Conservation (phyloP, 2,329 filamentous ascomycete genomes). For the Pestalotiopsis sp. region DNA sequence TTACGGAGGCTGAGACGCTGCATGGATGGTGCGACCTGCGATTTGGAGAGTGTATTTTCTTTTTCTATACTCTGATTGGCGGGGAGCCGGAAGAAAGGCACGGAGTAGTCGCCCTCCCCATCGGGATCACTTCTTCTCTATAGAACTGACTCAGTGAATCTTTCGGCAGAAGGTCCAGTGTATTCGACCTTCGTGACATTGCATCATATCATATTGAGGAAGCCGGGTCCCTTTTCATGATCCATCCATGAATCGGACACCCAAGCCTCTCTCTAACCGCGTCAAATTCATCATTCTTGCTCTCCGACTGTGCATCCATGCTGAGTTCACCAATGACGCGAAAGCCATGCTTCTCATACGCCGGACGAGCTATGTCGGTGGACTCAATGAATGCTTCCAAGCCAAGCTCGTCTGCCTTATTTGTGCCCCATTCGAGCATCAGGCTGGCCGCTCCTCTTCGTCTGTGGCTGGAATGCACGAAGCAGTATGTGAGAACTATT, state of each 20-base stretch:
- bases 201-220: too few relatives aligned
- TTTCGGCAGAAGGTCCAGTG: too few relatives aligned
- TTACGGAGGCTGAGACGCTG: not conserved
- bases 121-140: too few relatives aligned
- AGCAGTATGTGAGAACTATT: conserved; percentile 11
- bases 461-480: conserved; percentile 18
- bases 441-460: conserved; percentile 17
- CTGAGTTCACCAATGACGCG: conserved; percentile 23
- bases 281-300: not conserved
- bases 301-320: not conserved
- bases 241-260: not conserved
- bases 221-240: not conserved
- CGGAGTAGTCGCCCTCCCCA: too few relatives aligned
- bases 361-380: conserved; percentile 12
- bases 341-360: conserved; percentile 29
- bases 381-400: conserved; percentile 19
- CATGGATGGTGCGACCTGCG: too few relatives aligned
- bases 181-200: too few relatives aligned
- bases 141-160: too few relatives aligned
- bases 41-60: too few relatives aligned
- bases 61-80: too few relatives aligned
- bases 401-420: conserved; percentile 16
- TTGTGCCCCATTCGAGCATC: conserved; percentile 18
- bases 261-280: not conserved
- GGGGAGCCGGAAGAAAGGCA: too few relatives aligned